phyloP scores from a whole-genome alignment of 140 eudicot genomes.

The Bidens hawaiensis region DNA sequence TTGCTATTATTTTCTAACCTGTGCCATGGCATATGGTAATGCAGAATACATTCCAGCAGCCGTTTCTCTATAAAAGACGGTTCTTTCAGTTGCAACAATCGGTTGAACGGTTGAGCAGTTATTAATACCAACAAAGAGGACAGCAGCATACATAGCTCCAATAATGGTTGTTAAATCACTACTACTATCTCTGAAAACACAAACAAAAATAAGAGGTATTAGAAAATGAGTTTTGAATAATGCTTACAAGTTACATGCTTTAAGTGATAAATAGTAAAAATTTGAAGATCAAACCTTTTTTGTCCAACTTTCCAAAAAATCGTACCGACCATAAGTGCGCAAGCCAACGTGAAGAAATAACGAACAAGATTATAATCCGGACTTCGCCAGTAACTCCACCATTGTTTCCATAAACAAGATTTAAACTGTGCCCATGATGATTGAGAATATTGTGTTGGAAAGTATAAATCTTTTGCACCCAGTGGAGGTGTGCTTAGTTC shows the following conservation, averaged over 20 bases:
- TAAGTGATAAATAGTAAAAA: no score
- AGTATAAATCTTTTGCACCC: slow-evolving; percentile 54
- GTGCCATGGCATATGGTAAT: slow-evolving; percentile 68
- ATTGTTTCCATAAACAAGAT: slow-evolving; percentile 67
- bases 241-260: not conserved
- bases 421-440: slow-evolving; percentile 68
- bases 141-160: slow-evolving; percentile 67
- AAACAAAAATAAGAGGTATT: not conserved
- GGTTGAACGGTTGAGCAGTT: slow-evolving; percentile 70
- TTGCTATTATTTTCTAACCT: slow-evolving; percentile 26
- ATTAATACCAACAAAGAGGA: slow-evolving; percentile 54
- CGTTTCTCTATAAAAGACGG: slow-evolving; percentile 67
- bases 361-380: slow-evolving; percentile 69
- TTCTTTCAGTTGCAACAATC: slow-evolving; percentile 65
- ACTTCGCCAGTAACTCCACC: slow-evolving; percentile 78
- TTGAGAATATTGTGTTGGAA: slow-evolving; percentile 47
- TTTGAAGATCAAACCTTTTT: slow-evolving; percentile 31
- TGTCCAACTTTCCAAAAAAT: slow-evolving; percentile 63
- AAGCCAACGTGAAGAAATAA: slow-evolving; percentile 51
- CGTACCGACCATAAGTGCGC: slow-evolving; percentile 62
- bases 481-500: slow-evolving; percentile 53
- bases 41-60: slow-evolving; percentile 85
- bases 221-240: not conserved
- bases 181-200: slow-evolving; percentile 32
- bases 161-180: slow-evolving; percentile 40